phyloP scores from a whole-genome alignment of 805 yeast genomes.

The Danielia reshetovae region DNA sequence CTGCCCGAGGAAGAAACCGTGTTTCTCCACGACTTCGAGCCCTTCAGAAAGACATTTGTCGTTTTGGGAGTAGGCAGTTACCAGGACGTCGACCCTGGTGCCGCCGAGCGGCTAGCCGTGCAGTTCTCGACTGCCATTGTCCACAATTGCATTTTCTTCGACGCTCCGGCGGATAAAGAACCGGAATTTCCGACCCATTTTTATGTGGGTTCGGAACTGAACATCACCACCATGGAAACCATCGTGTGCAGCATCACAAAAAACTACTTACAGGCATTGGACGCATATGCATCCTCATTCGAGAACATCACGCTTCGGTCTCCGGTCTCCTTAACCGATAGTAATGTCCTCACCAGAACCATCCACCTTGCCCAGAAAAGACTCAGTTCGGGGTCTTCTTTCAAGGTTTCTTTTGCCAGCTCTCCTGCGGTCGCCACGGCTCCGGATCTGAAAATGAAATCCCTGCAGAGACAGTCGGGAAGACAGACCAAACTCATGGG shows the following conservation, averaged over 20 bases:
- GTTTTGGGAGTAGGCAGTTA: constrained; percentile 45
- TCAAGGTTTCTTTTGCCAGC: constrained; percentile 27
- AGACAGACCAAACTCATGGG: constrained; percentile 75
- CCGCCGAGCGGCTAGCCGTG: constrained; percentile 31
- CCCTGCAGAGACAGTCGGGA: constrained; percentile 53
- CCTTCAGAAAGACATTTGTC: constrained; percentile 73
- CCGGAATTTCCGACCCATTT: constrained; percentile 11
- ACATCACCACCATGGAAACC: constrained; percentile 47
- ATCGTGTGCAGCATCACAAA: constrained; percentile 69
- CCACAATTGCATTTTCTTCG: constrained; percentile 54
- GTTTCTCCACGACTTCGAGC: constrained; percentile 84
- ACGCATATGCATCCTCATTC: constrained; percentile 67
- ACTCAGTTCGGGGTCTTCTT: constrained; percentile 38
- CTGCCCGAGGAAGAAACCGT: constrained; percentile 52
- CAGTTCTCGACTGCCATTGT: constrained; percentile 50
- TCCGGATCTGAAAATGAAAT: constrained; percentile 29
- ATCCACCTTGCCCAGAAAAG: constrained; percentile 41
- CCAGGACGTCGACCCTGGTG: constrained; percentile 8
- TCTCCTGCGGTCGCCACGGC: constrained; percentile 6
- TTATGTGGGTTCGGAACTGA: constrained; percentile 22
- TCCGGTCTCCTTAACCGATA: constrained; percentile 63
- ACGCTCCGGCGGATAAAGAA: constrained; percentile 28
- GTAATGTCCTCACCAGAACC: constrained; percentile 40
- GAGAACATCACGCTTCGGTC: constrained; percentile 78
- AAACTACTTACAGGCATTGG: constrained; percentile 58